phyloP scores from a whole-genome alignment of 371 early-diverging fungal species.

The Mortierella sp. region DNA sequence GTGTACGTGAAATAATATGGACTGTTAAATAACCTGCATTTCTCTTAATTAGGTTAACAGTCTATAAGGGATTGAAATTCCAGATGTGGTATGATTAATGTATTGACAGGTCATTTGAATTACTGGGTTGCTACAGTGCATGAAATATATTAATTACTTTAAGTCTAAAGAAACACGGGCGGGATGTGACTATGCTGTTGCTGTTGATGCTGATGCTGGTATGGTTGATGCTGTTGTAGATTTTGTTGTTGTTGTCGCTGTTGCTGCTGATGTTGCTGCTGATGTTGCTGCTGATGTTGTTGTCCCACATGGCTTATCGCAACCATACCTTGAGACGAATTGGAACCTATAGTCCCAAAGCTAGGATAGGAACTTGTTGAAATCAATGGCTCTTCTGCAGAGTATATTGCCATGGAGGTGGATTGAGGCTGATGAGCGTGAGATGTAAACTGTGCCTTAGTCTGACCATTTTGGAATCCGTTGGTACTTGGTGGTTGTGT shows the following conservation, averaged over 20 bases:
- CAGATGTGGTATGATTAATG: no score
- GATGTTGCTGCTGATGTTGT: conserved; percentile 18
- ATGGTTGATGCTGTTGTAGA: conserved; percentile 4
- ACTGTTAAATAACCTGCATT: no score
- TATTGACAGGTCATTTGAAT: no score
- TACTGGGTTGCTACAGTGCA: no score
- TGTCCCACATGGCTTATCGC: neutral
- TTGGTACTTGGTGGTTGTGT: neutral
- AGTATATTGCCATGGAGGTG: neutral
- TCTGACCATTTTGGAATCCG: neutral
- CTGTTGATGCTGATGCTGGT: neutral
- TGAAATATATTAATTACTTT: no score
- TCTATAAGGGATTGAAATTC: no score
- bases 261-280: conserved; percentile 15
- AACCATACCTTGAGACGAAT: neutral
- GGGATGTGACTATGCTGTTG: neutral
- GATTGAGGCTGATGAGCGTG: neutral
- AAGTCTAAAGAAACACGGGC: neutral
- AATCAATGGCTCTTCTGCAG: neutral
- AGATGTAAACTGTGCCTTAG: neutral
- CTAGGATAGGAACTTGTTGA: neutral
- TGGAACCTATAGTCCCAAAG: neutral
- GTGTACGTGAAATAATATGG: no score
- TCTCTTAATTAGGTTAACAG: no score
- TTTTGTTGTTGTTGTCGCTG: conserved; percentile 19